Conservation (phyloP, 208 protist genomes). For the Naegleria gruberi region DNA sequence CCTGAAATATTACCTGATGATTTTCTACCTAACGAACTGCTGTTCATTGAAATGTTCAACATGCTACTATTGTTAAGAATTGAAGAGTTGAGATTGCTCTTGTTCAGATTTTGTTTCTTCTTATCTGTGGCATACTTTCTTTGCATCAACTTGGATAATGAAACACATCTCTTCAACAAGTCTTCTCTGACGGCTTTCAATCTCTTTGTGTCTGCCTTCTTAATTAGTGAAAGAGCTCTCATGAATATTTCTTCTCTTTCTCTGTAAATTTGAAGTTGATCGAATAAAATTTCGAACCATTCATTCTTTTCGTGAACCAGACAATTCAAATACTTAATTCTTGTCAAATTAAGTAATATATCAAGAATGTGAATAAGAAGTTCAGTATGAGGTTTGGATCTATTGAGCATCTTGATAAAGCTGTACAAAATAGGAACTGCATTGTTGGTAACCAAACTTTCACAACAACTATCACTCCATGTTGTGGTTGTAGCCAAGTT, state of each 20-base stretch:
- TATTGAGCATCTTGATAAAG: constrained; percentile 7
- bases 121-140: background rate
- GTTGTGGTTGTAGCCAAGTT: background rate
- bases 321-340: background rate
- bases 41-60: background rate
- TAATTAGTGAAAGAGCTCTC: background rate
- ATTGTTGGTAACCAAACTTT: background rate
- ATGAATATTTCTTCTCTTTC: constrained; percentile 25
- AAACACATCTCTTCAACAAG: background rate
- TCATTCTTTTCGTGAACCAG: background rate
- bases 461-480: constrained; percentile 13
- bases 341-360: background rate
- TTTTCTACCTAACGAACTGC: background rate
- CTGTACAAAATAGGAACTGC: constrained; percentile 13
- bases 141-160: background rate
- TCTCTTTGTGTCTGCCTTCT: background rate
- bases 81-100: background rate
- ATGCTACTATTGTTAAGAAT: background rate
- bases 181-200: background rate
- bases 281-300: background rate
- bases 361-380: constrained; percentile 10
- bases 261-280: constrained; percentile 14
- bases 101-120: background rate
- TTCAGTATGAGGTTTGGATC: background rate
- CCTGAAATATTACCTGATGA: background rate